Evolutionary conservation across 2,329 filamentous ascomycete genomes (phyloP).

Genomic region (Aspergillus sp.): DNA sequence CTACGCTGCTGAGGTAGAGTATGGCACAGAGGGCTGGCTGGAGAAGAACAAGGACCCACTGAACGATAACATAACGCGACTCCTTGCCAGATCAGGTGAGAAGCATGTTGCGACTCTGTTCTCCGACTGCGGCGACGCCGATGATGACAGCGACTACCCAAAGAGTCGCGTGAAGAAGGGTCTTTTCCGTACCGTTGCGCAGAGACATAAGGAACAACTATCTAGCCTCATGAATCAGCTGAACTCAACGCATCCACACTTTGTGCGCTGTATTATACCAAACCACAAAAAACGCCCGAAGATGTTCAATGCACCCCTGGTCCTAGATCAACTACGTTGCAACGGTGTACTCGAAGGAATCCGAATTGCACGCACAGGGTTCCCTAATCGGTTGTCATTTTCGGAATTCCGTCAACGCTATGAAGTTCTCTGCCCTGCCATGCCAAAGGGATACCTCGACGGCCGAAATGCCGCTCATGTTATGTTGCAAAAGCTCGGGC

Average conservation of each 20-base stretch:
- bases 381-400: constrained; percentile 90
- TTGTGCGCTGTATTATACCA: constrained; percentile 94
- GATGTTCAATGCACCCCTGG: constrained; percentile 85
- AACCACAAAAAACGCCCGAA: constrained; percentile 98
- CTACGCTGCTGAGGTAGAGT: constrained; percentile 97
- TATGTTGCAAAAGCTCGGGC: constrained; percentile 84
- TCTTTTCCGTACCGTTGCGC: constrained; percentile 92
- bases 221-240: constrained; percentile 93
- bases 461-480: constrained; percentile 81
- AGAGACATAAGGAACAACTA: constrained; percentile 97
- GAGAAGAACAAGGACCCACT: constrained; percentile 99
- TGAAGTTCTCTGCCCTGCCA: constrained; percentile 84
- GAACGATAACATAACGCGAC: constrained; percentile 92
- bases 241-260: constrained; percentile 95
- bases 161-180: constrained; percentile 92
- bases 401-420: constrained; percentile 94
- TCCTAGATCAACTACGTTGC: constrained; percentile 94
- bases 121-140: constrained; percentile 78
- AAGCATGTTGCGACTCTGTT: constrained; percentile 84
- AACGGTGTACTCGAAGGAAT: constrained; percentile 99
- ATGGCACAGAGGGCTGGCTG: constrained; percentile 90
- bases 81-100: constrained; percentile 80
- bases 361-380: constrained; percentile 92
- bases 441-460: constrained; percentile 89
- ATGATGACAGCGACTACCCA: constrained; percentile 69